A percentile compares a stretch with the other conserved stretches of the same genome.
Evolutionary conservation across 768 basidiomycete genomes (phyloP).

Genomic region (Myochromella boudieri): DNA sequence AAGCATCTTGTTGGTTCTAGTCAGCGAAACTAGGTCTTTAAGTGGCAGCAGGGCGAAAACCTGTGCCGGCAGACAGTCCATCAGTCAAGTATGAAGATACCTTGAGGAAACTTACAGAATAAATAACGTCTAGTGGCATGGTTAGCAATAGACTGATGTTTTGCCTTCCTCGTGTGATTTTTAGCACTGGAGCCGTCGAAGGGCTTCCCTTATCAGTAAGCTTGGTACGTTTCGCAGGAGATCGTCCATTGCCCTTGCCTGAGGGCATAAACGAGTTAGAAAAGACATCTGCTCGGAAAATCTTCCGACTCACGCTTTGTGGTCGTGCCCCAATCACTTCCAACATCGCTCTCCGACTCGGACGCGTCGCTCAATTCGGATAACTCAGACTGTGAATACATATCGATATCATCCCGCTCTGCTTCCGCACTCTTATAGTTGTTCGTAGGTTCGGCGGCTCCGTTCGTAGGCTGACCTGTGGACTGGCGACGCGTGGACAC

Average conservation of each 20-base stretch:
- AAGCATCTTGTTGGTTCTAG: slow-evolving; percentile 21
- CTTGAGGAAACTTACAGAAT: slow-evolving; percentile 15
- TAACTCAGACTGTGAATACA: not conserved
- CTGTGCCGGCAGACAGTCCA: slow-evolving; percentile 11
- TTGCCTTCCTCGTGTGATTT: not conserved
- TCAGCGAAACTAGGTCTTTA: slow-evolving; percentile 25
- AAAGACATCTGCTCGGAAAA: no score
- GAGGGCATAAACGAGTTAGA: not conserved
- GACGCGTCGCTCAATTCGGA: not conserved
- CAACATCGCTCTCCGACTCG: no score
- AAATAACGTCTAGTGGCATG: slow-evolving; percentile 29
- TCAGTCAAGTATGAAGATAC: not conserved
- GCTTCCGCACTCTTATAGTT: no score
- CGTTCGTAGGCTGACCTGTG: no score
- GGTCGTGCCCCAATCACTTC: not conserved
- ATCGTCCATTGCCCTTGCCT: not conserved
- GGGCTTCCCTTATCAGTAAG: not conserved
- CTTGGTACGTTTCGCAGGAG: slow-evolving; percentile 4
- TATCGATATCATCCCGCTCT: not conserved
- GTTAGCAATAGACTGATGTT: slow-evolving; percentile 13
- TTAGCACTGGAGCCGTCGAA: not conserved
- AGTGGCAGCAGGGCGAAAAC: slow-evolving; percentile 23
- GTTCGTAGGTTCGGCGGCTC: no score
- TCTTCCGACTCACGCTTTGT: no score
- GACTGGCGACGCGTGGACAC: not conserved